phyloP scores from a whole-genome alignment of 805 yeast species.

The Huiozyma naganishii region DNA sequence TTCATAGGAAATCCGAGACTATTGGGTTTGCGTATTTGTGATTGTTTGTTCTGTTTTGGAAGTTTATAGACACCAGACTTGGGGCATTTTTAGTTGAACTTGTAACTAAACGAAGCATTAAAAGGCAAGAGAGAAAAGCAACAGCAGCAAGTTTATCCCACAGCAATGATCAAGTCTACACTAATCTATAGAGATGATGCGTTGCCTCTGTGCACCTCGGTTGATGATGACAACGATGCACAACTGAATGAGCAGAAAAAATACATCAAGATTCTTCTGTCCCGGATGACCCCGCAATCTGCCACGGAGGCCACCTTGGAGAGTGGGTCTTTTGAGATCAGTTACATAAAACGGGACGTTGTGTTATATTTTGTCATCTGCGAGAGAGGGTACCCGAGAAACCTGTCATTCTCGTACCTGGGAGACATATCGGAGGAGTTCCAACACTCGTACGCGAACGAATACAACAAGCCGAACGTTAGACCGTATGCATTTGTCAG shows the following conservation, averaged over 20 bases:
- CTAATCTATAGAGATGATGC: constrained; percentile 57
- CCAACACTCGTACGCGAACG: constrained; percentile 61
- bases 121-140: too few species aligned
- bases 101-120: too few species aligned
- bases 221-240: constrained; percentile 56
- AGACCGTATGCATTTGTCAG: constrained; percentile 86
- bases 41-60: too few species aligned
- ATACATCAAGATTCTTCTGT: constrained; percentile 66
- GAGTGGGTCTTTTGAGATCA: constrained; percentile 59
- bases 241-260: constrained; percentile 66
- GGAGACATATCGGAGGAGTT: constrained; percentile 77
- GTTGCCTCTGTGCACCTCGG: constrained; percentile 88
- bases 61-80: too few species aligned
- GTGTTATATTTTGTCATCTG: constrained; percentile 72
- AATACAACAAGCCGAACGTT: constrained; percentile 49
- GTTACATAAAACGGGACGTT: constrained; percentile 55
- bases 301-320: constrained; percentile 81
- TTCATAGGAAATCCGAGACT: too few species aligned
- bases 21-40: too few species aligned
- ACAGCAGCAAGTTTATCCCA: neutral
- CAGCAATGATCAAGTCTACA: constrained; percentile 53
- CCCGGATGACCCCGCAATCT: constrained; percentile 66
- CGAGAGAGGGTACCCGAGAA: constrained; percentile 72
- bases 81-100: too few species aligned
- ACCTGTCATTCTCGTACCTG: constrained; percentile 78